Evolutionary conservation across 2,329 filamentous ascomycete species (phyloP).

Genomic region (Monosporascus sp.): DNA sequence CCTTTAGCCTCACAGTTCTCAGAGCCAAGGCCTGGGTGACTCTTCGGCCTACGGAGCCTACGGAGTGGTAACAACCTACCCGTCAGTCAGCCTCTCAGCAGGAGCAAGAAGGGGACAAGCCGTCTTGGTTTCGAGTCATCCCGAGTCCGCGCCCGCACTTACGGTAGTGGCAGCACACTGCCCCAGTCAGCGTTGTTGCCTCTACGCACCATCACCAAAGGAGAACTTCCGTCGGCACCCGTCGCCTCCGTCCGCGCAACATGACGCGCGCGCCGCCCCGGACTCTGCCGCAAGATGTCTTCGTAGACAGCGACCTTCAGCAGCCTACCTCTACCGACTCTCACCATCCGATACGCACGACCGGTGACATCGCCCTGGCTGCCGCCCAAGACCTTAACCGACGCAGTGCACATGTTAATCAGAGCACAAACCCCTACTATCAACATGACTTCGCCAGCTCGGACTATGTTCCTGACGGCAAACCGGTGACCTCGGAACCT

Average conservation of each 20-base stretch:
- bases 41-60: no score
- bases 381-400: conserved; percentile 22
- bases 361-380: conserved; percentile 15
- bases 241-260: not conserved
- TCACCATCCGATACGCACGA: conserved; percentile 8
- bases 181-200: no score
- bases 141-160: not conserved
- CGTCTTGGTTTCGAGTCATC: no score
- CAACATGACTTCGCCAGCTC: not conserved
- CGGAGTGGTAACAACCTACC: not conserved
- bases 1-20: no score
- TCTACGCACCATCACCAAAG: no score
- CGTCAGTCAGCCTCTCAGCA: not conserved
- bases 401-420: conserved; percentile 19
- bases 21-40: no score
- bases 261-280: conserved; percentile 24
- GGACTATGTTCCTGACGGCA: conserved; percentile 5
- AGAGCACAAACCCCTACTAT: conserved; percentile 11
- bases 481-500: conserved; percentile 12
- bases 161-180: not conserved
- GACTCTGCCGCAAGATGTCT: conserved; percentile 18
- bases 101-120: no score
- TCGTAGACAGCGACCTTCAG: conserved; percentile 15
- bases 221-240: no score
- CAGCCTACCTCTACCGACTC: conserved; percentile 9